These are phyloP conservation scores for Aspergillus sojae DNA, from an alignment of 2,329 filamentous ascomycete genomes.

Conservation along the genomic window DNA sequence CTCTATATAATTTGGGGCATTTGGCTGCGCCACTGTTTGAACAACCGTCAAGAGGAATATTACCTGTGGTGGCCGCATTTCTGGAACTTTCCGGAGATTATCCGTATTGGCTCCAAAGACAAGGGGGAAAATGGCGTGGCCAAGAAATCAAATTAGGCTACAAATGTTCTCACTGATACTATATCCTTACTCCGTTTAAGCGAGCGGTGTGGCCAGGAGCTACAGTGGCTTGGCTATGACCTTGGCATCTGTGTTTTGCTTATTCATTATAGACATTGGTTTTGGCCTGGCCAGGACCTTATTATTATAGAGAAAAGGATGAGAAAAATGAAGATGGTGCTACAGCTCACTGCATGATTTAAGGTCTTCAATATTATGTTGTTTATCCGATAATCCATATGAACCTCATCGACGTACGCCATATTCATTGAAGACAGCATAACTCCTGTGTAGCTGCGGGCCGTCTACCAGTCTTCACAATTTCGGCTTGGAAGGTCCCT, in stretches of 20 bases:
- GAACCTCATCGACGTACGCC: not conserved
- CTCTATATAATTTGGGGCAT: conserved; percentile 83
- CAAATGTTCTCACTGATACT: not conserved
- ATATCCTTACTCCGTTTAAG: conserved; percentile 6
- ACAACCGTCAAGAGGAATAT: conserved; percentile 72
- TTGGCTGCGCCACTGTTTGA: conserved; percentile 76
- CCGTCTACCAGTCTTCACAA: conserved; percentile 20
- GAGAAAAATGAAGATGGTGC: conserved; percentile 6
- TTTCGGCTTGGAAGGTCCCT: conserved; percentile 28
- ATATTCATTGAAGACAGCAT: not conserved
- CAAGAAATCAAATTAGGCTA: conserved; percentile 33
- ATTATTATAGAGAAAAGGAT: conserved; percentile 17
- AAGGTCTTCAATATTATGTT: not conserved
- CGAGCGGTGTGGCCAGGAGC: conserved; percentile 8
- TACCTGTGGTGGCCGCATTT: conserved; percentile 69
- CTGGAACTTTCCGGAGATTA: conserved; percentile 60
- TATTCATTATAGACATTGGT: conserved; percentile 17
- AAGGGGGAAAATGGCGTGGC: conserved; percentile 26
- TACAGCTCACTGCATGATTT: conserved; percentile 15
- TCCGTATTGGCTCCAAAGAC: conserved; percentile 32
- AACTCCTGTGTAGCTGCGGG: not conserved
- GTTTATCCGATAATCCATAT: not conserved
- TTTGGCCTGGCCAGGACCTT: conserved; percentile 9
- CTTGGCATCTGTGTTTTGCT: not conserved
- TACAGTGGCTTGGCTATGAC: not conserved